Evolutionary conservation across 495 filamentous ascomycete genomes (phyloP).

Genomic region (Xylaria curta): DNA sequence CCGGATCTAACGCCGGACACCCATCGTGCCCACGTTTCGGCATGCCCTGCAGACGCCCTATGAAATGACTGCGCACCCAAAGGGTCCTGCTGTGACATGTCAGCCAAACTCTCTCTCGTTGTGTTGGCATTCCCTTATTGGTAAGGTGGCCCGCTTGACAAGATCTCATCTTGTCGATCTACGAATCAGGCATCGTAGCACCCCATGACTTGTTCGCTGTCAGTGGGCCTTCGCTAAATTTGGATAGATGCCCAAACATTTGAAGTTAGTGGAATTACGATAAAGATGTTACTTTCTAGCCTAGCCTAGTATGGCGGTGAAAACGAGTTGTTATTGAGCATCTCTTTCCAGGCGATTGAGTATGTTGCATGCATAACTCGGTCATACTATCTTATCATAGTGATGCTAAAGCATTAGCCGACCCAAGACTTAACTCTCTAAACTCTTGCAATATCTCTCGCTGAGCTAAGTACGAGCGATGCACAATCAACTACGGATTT

Average conservation of each 20-base stretch:
- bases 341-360: conserved; percentile 5
- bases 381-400: too few relatives aligned
- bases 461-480: too few relatives aligned
- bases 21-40: neutral
- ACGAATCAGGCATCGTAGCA: conserved; percentile 7
- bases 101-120: neutral
- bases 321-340: neutral
- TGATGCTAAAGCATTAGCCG: too few relatives aligned
- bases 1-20: neutral
- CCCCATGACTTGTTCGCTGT: neutral
- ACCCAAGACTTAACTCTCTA: too few relatives aligned
- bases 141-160: conserved; percentile 1
- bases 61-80: neutral
- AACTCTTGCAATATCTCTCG: too few relatives aligned
- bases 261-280: conserved; percentile 10
- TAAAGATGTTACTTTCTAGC: neutral
- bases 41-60: conserved; percentile 9
- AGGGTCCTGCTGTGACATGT: neutral
- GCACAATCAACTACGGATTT: too few relatives aligned
- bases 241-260: conserved; percentile 4
- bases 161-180: conserved; percentile 17
- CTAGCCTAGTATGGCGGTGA: neutral
- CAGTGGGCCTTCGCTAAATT: neutral
- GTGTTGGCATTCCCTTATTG: conserved; percentile 28
- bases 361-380: too few relatives aligned